phyloP scores from a whole-genome alignment of 352 stramenopile genomes.

The Phytopythium oedochilum region DNA sequence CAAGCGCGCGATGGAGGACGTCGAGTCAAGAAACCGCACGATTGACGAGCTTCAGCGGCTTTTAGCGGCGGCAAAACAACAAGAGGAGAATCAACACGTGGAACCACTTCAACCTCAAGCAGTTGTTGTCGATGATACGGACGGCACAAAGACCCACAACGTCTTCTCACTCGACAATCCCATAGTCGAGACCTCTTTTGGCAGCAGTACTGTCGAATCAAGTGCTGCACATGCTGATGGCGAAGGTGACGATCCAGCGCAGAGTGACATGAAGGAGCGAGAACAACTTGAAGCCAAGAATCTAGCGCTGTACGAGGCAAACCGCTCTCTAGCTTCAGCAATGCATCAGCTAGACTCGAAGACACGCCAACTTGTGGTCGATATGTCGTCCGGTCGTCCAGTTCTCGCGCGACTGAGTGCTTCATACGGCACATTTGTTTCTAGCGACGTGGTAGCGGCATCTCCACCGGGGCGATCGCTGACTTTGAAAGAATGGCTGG shows the following conservation, averaged over 20 bases:
- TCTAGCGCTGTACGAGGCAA: constrained; percentile 38
- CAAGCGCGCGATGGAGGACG: constrained; percentile 57
- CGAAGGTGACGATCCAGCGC: constrained; percentile 15
- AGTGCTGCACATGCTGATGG: constrained; percentile 13
- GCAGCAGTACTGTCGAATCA: background rate
- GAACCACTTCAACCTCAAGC: constrained; percentile 9
- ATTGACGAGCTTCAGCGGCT: constrained; percentile 60
- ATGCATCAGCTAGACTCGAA: constrained; percentile 41
- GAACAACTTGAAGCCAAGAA: constrained; percentile 32
- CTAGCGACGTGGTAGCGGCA: too few species aligned
- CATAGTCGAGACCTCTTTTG: background rate
- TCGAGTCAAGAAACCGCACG: constrained; percentile 63
- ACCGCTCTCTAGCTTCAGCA: constrained; percentile 41
- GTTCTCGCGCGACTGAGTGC: constrained; percentile 15
- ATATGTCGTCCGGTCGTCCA: constrained; percentile 28
- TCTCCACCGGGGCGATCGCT: too few species aligned
- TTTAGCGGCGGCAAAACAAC: constrained; percentile 30
- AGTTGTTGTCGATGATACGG: background rate
- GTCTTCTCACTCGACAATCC: background rate
- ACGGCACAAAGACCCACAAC: background rate
- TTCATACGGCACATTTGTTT: too few species aligned
- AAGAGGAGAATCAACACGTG: constrained; percentile 23
- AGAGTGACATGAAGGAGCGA: constrained; percentile 3
- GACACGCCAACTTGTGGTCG: constrained; percentile 39
- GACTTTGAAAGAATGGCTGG: constrained; percentile 53